phyloP scores from a whole-genome alignment of 371 early-diverging fungal genomes.

The Mucor plumbeus region DNA sequence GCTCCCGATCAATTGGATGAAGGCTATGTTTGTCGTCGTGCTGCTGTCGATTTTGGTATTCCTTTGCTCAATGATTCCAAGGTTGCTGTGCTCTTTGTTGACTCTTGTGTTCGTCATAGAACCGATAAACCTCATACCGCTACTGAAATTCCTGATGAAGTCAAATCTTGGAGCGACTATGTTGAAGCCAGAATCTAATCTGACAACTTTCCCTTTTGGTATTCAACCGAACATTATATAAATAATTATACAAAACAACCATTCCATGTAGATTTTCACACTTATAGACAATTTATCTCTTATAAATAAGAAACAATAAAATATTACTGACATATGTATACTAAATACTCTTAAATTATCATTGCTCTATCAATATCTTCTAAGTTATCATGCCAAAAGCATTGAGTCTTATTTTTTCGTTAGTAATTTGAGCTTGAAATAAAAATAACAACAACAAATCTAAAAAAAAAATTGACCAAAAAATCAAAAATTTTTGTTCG shows the following conservation, averaged over 20 bases:
- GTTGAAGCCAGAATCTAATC: conserved; percentile 54
- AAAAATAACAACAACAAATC: no score
- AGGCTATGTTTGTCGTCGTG: conserved; percentile 82
- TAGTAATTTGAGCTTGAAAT: no score
- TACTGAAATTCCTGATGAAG: conserved; percentile 57
- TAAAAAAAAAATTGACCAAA: no score
- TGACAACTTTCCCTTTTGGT: neutral
- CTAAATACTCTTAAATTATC: no score
- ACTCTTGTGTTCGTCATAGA: conserved; percentile 66
- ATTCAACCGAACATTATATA: neutral
- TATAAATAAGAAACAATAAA: no score
- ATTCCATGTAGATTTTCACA: conserved; percentile 8
- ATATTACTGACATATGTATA: no score
- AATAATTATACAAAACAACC: neutral
- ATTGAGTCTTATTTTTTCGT: no score
- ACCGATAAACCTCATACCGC: conserved; percentile 28
- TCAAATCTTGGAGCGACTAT: conserved; percentile 69
- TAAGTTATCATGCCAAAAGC: no score
- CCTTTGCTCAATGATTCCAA: conserved; percentile 87
- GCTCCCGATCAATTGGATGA: conserved; percentile 65
- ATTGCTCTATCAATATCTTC: no score
- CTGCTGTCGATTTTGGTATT: conserved; percentile 89
- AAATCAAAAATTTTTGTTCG: no score
- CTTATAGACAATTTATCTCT: neutral
- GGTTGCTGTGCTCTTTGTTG: conserved; percentile 80